Evolutionary conservation across 2,329 filamentous ascomycete genomes (phyloP), one percentile per base, ranked within the genome.

Genomic region (Aspergillus sp.): DNA sequence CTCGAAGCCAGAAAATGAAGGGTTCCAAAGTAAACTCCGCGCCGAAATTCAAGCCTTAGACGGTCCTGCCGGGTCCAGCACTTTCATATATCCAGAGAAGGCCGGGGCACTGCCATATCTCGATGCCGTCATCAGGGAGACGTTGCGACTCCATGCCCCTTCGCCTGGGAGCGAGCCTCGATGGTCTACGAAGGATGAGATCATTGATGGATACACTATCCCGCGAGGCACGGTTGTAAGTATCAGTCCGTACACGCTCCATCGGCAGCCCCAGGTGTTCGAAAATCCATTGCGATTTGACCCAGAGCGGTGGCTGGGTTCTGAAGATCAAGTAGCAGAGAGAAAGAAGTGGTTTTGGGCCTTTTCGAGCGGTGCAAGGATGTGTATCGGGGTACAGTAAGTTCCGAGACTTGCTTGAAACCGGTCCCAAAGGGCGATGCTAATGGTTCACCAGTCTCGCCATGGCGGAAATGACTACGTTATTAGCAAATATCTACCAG

Each of bases 81-180:
- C 65, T 1, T 60, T 71, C n/a, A 72, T 75, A 0, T 66, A 55
- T 3, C 71, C 68, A 0, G 69, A 72, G 14, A 65, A 60, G 0
- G 64, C 64, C 3, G 76, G 74, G 51, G 70, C 65, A 19, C 66
- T 78, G 16, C 63, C 65, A 0, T 81, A 76, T 53, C 62, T 81
- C 0, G 68, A 79, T 45, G 78, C 77, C 1, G 65, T 81, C 1
- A 73, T 82, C 56, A 79, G 77, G 43, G 79, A 82, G 59, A 78
- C 77, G 0, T 57, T 81, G 3, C 64, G 78, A 1, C 63, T 82
- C 0, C 77, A 78, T 52, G 71, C 78, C 4, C 78, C 80, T 0
- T 59, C 81, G 3, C 79, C 80, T 3, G 74, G 73, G 0, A 76
- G 73, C 0, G 75, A 81, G 53, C 79, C 79, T 8, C 66, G 79